phyloP scores from a whole-genome alignment of 1,139 yeast species.

The Blastobotrys niveus region DNA sequence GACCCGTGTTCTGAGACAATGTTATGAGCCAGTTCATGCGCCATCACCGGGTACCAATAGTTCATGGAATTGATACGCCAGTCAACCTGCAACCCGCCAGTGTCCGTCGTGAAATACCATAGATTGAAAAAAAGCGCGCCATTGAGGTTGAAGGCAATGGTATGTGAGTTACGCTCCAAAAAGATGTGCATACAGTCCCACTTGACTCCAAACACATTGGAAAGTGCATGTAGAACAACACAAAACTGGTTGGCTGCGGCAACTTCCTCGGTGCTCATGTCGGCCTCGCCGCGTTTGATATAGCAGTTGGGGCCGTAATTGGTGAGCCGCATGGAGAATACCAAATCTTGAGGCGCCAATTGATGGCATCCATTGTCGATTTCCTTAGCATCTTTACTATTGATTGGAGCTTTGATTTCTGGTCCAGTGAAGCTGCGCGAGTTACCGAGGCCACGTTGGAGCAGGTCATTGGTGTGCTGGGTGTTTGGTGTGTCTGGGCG shows the following conservation, averaged over 20 bases:
- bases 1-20: conserved; percentile 35
- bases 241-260: conserved; percentile 16
- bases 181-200: conserved; percentile 30
- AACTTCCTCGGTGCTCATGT: conserved; percentile 5
- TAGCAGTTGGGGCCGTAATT: conserved; percentile 14
- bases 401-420: conserved; percentile 5
- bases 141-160: conserved; percentile 36
- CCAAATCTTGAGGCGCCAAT: conserved; percentile 11
- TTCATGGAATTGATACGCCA: conserved; percentile 24
- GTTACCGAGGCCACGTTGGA: conserved; percentile 5
- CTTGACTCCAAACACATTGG: conserved; percentile 14
- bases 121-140: conserved; percentile 40
- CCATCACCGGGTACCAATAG: conserved; percentile 39
- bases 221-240: conserved; percentile 12
- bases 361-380: conserved; percentile 12
- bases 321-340: conserved; percentile 5
- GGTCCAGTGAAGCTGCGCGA: conserved; percentile 1
- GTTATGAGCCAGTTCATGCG: conserved; percentile 42
- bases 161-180: conserved; percentile 24
- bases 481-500: neutral
- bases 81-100: conserved; percentile 16
- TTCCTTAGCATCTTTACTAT: conserved; percentile 6
- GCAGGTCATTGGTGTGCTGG: conserved; percentile 1
- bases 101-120: conserved; percentile 23
- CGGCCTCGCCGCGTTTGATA: conserved; percentile 5